Evolutionary conservation across 2,329 filamentous ascomycete species (phyloP).

Genomic region (Arthroderma sp.): DNA sequence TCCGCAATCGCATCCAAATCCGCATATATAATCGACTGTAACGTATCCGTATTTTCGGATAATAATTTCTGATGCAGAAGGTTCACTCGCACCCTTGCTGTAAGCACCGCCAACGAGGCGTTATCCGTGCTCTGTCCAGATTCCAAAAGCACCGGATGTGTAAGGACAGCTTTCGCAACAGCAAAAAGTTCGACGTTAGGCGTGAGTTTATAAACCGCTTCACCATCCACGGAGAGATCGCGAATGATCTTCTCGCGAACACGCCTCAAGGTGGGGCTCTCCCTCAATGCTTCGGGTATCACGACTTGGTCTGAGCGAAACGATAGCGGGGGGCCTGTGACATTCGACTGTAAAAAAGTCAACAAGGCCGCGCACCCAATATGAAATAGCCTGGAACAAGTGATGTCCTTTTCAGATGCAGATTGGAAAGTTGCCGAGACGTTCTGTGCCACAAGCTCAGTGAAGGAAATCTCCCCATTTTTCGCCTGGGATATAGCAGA

Average conservation of each 20-base stretch:
- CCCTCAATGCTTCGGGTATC: conserved; percentile 30
- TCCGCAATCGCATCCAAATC: conserved; percentile 9
- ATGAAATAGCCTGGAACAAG: conserved; percentile 33
- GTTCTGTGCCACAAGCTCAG: conserved; percentile 24
- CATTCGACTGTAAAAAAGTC: conserved; percentile 72
- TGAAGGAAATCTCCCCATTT: conserved; percentile 23
- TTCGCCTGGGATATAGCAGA: conserved; percentile 14
- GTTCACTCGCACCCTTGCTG: conserved; percentile 57
- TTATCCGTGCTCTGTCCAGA: conserved; percentile 17
- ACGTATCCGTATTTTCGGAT: conserved; percentile 43
- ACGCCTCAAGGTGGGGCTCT: conserved; percentile 30
- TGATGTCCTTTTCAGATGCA: conserved; percentile 11
- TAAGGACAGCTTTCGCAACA: conserved; percentile 52
- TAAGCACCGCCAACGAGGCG: conserved; percentile 32
- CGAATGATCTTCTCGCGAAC: conserved; percentile 50
- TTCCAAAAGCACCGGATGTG: conserved; percentile 29
- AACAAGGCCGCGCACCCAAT: conserved; percentile 58
- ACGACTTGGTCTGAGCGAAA: conserved; percentile 40
- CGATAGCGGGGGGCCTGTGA: conserved; percentile 70
- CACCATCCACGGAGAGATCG: conserved; percentile 66
- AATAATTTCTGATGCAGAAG: conserved; percentile 59
- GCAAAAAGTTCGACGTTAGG: conserved; percentile 74
- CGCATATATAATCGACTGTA: conserved; percentile 32
- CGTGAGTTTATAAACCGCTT: conserved; percentile 72
- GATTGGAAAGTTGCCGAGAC: conserved; percentile 14